These are phyloP conservation scores for Batkoa obscura DNA, from an alignment of 371 early-diverging fungal genomes.

Conservation along the genomic window DNA sequence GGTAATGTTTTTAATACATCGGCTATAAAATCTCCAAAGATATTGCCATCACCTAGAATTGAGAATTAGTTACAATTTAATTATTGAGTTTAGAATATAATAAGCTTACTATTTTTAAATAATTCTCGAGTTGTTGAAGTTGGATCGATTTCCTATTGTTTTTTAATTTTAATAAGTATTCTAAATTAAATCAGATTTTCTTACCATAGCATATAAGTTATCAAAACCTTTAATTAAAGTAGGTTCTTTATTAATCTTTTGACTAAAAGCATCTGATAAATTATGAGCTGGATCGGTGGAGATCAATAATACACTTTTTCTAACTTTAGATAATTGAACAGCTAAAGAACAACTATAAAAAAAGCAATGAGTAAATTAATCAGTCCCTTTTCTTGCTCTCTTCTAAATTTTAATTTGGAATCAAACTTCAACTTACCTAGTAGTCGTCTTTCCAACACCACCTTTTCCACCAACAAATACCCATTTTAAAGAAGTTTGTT, in stretches of 20 bases:
- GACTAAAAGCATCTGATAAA: conserved; percentile 94
- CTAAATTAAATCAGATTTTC: background rate
- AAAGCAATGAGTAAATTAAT: background rate
- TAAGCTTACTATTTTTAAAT: conserved; percentile 59
- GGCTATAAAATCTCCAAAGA: conserved; percentile 77
- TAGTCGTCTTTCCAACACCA: conserved; percentile 73
- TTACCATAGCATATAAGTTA: conserved; percentile 90
- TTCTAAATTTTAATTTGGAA: no score
- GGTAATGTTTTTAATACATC: conserved; percentile 94
- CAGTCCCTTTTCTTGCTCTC: no score
- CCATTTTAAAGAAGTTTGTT: conserved; percentile 88
- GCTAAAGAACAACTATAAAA: conserved; percentile 49
- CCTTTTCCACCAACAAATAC: conserved; percentile 98
- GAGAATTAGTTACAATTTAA: background rate
- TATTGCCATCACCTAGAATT: conserved; percentile 38
- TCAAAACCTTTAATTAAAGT: conserved; percentile 83
- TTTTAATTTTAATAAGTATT: no score
- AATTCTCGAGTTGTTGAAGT: conserved; percentile 90
- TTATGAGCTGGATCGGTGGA: conserved; percentile 99
- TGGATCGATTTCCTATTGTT: conserved; percentile 88
- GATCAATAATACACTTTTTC: conserved; percentile 90
- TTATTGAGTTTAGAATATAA: background rate
- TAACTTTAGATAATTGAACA: conserved; percentile 72
- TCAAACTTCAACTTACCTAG: background rate
- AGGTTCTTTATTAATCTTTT: conserved; percentile 93